A percentile compares a stretch with the other conserved stretches of the same genome.
phyloP scores from a whole-genome alignment of 1,139 yeast species.

The Sugiyamaella pinicola region DNA sequence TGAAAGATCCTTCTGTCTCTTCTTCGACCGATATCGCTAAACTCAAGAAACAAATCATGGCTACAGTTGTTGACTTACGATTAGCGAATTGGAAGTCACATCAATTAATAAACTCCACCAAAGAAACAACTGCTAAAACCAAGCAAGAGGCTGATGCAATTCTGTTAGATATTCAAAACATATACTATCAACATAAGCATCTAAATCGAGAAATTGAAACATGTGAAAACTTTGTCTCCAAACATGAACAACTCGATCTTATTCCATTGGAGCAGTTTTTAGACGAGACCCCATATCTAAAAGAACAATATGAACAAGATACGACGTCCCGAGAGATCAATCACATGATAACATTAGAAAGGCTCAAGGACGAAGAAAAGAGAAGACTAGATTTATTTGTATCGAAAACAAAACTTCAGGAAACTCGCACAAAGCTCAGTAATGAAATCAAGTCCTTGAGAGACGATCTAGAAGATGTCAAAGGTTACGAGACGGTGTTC shows the following conservation, averaged over 20 bases:
- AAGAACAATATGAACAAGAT: constrained; percentile 5
- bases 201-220: constrained; percentile 38
- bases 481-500: constrained; percentile 27
- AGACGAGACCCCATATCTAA: constrained; percentile 32
- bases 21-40: neutral
- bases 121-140: constrained; percentile 31
- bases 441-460: constrained; percentile 34
- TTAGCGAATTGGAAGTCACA: constrained; percentile 36
- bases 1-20: neutral
- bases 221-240: constrained; percentile 36
- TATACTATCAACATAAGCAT: constrained; percentile 41
- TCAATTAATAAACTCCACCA: constrained; percentile 28
- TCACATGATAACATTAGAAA: constrained; percentile 38
- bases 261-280: constrained; percentile 38
- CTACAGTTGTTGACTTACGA: constrained; percentile 33
- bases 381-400: constrained; percentile 36
- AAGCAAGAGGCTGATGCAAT: constrained; percentile 37
- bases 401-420: constrained; percentile 33
- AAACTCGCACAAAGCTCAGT: constrained; percentile 31
- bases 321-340: constrained; percentile 14
- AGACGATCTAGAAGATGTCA: constrained; percentile 36
- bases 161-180: constrained; percentile 40
- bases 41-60: constrained; percentile 30
- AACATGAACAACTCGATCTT: constrained; percentile 37
- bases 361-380: constrained; percentile 41